Conservation (phyloP, 2,329 filamentous ascomycete species). For the Alternaria dauci region DNA sequence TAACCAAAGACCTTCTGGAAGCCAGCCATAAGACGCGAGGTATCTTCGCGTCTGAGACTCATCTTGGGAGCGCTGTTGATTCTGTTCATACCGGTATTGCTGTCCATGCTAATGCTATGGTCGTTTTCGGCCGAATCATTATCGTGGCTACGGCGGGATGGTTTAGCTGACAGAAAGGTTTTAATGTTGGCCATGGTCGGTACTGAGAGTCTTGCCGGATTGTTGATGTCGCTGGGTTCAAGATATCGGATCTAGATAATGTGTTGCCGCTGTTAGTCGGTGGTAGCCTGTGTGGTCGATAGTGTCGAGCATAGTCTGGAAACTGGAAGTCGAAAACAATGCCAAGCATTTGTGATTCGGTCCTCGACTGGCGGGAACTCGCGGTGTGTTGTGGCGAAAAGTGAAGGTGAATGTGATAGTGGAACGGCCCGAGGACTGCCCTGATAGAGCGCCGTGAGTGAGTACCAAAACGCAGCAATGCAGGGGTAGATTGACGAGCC, state of each 20-base stretch:
- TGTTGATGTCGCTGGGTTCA: neutral
- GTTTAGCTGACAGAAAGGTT: slow-evolving; percentile 1
- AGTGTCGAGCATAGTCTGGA: neutral
- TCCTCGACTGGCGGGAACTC: neutral
- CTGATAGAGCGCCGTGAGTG: neutral
- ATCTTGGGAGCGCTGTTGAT: neutral
- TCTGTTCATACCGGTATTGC: neutral
- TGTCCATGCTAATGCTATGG: neutral
- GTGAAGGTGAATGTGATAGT: neutral
- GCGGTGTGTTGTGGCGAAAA: neutral
- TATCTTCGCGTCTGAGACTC: neutral
- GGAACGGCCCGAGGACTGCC: neutral
- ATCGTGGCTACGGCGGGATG: neutral
- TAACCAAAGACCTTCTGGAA: slow-evolving; percentile 4
- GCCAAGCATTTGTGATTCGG: slow-evolving; percentile 3
- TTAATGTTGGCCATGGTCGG: slow-evolving; percentile 58
- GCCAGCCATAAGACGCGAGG: neutral
- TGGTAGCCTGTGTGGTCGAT: neutral
- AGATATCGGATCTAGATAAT: neutral
- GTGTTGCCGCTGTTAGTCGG: neutral
- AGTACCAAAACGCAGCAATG: neutral
- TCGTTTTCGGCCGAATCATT: neutral
- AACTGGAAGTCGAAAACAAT: neutral
- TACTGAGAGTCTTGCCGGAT: slow-evolving; percentile 36
- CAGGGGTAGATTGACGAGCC: neutral